Conservation (phyloP, 2,329 filamentous ascomycete genomes). For the Aspergillus carbonarius region DNA sequence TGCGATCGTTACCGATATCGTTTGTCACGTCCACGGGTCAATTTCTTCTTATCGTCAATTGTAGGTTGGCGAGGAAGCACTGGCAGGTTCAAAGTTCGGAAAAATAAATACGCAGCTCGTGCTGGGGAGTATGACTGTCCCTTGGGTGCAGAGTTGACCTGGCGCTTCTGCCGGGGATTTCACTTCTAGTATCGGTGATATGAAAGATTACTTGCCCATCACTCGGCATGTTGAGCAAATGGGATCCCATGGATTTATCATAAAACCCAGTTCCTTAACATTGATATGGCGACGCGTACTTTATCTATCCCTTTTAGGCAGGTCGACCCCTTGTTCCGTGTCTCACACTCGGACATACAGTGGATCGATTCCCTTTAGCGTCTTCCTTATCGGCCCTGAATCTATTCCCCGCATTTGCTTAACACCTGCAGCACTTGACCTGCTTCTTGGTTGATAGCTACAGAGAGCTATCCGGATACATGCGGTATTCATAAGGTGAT, state of each 20-base stretch:
- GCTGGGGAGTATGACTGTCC: background rate
- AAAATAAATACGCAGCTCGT: background rate
- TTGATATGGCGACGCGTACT: background rate
- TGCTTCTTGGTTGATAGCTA: background rate
- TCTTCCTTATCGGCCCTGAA: background rate
- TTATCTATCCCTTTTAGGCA: slow-evolving; percentile 15
- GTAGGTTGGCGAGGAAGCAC: background rate
- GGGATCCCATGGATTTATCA: background rate
- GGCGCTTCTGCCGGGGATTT: background rate
- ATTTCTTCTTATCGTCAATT: background rate
- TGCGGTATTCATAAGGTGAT: background rate
- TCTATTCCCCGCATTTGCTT: background rate
- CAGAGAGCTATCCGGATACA: background rate
- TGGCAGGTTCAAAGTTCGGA: background rate
- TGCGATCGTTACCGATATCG: background rate
- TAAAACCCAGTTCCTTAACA: background rate
- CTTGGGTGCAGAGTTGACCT: background rate
- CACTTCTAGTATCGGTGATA: background rate
- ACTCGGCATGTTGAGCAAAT: background rate
- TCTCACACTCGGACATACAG: background rate
- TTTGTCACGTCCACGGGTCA: background rate
- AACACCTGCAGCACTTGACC: background rate
- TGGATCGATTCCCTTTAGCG: background rate
- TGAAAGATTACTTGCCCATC: background rate
- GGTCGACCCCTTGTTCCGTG: slow-evolving; percentile 16